Percentiles rank a stretch among this genome's conserved stretches.
Conservation (phyloP, 106 monocot genomes). For the Platanthera zijinensis region DNA sequence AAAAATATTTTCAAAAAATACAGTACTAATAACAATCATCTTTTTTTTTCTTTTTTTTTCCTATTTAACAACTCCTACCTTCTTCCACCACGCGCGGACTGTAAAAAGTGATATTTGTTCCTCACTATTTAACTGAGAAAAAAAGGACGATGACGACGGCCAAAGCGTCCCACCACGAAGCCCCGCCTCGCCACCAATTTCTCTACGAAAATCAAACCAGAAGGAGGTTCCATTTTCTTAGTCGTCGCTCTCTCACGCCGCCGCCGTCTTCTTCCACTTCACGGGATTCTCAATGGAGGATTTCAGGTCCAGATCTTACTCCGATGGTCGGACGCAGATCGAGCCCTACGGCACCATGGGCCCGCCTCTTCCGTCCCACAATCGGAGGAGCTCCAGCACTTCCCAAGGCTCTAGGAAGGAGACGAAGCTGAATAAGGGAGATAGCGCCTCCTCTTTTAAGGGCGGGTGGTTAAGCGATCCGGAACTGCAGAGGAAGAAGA, state of each 20-base stretch:
- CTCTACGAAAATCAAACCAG: neutral
- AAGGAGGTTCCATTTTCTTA: neutral
- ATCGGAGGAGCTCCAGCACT: slow-evolving; percentile 10
- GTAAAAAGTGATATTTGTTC: neutral
- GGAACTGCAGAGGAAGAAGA: slow-evolving; percentile 68
- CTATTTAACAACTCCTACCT: too few relatives aligned
- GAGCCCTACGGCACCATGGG: neutral
- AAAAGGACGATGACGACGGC: neutral
- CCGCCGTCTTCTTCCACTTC: neutral
- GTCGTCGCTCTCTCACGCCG: neutral
- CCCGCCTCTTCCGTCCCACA: neutral
- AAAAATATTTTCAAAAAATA: too few relatives aligned
- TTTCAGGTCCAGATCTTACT: slow-evolving; percentile 33
- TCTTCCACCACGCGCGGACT: neutral
- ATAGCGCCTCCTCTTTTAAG: slow-evolving; percentile 17
- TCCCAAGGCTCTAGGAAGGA: slow-evolving; percentile 10
- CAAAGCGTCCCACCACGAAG: neutral
- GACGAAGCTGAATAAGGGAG: slow-evolving; percentile 27
- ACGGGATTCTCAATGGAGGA: slow-evolving; percentile 22
- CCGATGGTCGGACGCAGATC: slow-evolving; percentile 20
- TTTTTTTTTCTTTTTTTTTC: too few relatives aligned
- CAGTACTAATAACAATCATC: too few relatives aligned
- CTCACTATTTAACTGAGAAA: neutral
- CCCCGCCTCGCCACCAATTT: neutral
- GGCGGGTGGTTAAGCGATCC: slow-evolving; percentile 33